Conservation (phyloP, 2,329 filamentous ascomycete species). For the Sporothrix sp. region DNA sequence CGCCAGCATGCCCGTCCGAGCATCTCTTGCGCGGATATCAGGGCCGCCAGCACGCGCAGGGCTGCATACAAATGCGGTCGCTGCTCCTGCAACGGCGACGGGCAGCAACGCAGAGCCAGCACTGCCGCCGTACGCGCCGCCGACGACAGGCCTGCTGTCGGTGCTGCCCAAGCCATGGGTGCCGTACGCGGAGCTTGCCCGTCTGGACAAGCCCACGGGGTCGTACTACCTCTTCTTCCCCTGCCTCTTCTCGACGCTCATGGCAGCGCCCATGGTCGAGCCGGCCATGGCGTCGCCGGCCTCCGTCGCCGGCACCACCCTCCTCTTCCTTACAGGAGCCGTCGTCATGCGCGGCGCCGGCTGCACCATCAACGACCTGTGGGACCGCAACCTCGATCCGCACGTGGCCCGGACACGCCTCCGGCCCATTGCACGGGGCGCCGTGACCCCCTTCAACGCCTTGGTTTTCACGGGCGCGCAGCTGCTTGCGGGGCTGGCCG, state of each 20-base stretch:
- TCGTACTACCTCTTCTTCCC: constrained; percentile 82
- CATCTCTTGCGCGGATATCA: background rate
- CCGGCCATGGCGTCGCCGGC: constrained; percentile 48
- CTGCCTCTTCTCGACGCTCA: constrained; percentile 72
- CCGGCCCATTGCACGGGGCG: constrained; percentile 71
- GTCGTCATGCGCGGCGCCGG: constrained; percentile 81
- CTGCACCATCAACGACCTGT: constrained; percentile 83
- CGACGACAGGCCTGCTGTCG: constrained; percentile 61
- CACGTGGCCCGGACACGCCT: constrained; percentile 66
- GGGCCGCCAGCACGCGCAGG: background rate
- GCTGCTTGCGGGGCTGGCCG: constrained; percentile 59
- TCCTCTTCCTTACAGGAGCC: constrained; percentile 66
- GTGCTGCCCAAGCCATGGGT: constrained; percentile 58
- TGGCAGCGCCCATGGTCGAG: constrained; percentile 60
- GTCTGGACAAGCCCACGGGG: constrained; percentile 71
- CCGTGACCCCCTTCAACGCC: constrained; percentile 61
- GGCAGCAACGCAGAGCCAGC: constrained; percentile 12
- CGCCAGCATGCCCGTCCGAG: background rate
- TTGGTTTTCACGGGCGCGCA: constrained; percentile 66
- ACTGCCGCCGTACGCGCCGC: constrained; percentile 47
- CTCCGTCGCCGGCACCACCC: constrained; percentile 52
- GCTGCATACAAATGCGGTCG: constrained; percentile 4
- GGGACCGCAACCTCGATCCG: constrained; percentile 80
- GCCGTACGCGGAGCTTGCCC: constrained; percentile 73
- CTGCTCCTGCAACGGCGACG: background rate